Evolutionary conservation across 2,329 filamentous ascomycete species (phyloP).

Genomic region (Aureobasidium sp.): DNA sequence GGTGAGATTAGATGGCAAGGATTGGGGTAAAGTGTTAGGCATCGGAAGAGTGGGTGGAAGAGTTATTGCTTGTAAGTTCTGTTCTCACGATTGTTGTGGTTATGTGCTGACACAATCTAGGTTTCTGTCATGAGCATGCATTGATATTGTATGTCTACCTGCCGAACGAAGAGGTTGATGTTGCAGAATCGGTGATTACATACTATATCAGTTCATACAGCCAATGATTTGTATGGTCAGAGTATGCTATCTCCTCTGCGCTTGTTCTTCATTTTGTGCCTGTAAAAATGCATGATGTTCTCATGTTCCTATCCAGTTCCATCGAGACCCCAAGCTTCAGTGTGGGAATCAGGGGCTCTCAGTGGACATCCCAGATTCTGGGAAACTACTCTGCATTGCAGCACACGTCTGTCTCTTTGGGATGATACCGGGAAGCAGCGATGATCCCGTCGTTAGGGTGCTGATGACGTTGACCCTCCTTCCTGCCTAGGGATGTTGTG

Average conservation of each 20-base stretch:
- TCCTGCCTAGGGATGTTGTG: too few species aligned
- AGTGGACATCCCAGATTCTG: background rate
- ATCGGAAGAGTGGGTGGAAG: conserved; percentile 82
- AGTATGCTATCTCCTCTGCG: background rate
- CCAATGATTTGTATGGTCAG: conserved; percentile 20
- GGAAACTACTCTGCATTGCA: background rate
- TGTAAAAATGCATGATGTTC: background rate
- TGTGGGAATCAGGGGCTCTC: background rate
- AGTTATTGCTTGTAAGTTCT: conserved; percentile 73
- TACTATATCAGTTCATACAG: conserved; percentile 55
- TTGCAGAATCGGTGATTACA: conserved; percentile 69
- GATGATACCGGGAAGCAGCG: background rate
- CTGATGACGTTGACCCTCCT: too few species aligned
- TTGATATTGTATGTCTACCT: conserved; percentile 79
- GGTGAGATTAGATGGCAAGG: conserved; percentile 83
- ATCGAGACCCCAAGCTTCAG: background rate
- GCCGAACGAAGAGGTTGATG: conserved; percentile 60
- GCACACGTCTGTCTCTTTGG: too few species aligned
- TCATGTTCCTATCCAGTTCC: background rate
- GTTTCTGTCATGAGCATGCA: conserved; percentile 70
- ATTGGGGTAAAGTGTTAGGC: conserved; percentile 91
- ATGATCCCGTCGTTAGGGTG: too few species aligned
- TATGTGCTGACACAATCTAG: conserved; percentile 28
- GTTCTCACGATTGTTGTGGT: background rate
- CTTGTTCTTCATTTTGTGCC: background rate